Base-by-base conservation (phyloP, 768 basidiomycete genomes). In the Termitomyces sp. region DNA sequence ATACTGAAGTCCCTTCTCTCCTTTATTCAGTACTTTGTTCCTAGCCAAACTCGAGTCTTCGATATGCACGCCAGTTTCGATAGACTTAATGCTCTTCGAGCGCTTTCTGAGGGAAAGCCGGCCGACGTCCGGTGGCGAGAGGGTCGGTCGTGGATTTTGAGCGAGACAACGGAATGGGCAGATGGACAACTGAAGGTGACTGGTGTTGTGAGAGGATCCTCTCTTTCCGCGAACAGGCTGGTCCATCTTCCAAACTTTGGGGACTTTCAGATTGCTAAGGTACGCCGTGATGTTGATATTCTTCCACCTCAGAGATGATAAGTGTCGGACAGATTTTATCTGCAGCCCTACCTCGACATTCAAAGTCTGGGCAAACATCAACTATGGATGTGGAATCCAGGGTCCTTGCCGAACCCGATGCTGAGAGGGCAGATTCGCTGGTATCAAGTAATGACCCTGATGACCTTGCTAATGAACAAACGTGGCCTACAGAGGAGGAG, bases 401-500 rank as follows among this genome's bases (percentile, higher is more conserved):
- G 26, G 59, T 86, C 38, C 69, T 96, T 15, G 87, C 86, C 0
- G 84, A 87, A 63, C 85, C 87, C 0, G 74, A 81, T 50, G 65
- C 76, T 0, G 78, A 82, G 0, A 76, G 83, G 1, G 90, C 88
- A 0, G 95, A 98, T 69, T 94, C 94, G 6, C 73, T 98, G 49
- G 81, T 91, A 12, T 94, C 93, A 1, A 86, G 81, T 50, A 94
- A 96, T 68, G 85, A 90, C 23, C 91, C 89, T 4, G 94, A 98
- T 64, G 86, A 91, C 55, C 79, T 97, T 71, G 84, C 80, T 37
- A 97, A 96, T 67, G 96, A 99, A 65, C 96, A 99, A 70, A 99
- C 96, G 0, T 98, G 96, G 95, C 96, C 96, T 0, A 96, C 94
- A 0, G 94, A 98, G 68, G 96, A 98, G 66, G 96, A 98, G 68